Conservation (phyloP, 2,329 filamentous ascomycete species). For the Neonectria ditissima region DNA sequence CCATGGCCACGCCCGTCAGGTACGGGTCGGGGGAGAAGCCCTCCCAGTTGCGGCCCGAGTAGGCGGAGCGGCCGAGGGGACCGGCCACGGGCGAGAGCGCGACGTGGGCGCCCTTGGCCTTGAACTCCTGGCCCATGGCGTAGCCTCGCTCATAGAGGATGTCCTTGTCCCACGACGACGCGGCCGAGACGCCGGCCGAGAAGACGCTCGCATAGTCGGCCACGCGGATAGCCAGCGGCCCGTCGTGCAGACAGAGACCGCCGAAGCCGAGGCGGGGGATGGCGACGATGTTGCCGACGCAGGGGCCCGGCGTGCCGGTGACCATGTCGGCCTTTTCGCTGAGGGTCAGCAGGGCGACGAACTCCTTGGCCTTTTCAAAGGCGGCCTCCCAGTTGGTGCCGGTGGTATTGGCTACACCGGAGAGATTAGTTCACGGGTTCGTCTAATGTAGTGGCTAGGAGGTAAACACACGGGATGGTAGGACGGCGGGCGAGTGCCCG, state of each 20-base stretch:
- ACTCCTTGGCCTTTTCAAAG: constrained; percentile 51
- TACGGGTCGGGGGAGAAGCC: constrained; percentile 74
- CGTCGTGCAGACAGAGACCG: constrained; percentile 56
- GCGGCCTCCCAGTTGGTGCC: constrained; percentile 53
- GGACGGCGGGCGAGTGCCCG: constrained; percentile 52
- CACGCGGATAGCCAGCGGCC: constrained; percentile 47
- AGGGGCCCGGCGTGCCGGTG: constrained; percentile 50
- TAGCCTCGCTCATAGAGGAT: constrained; percentile 73
- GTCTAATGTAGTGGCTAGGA: accelerated
- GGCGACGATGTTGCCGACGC: constrained; percentile 51
- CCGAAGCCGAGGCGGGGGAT: constrained; percentile 56
- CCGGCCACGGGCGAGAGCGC: constrained; percentile 63
- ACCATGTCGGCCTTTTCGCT: constrained; percentile 50
- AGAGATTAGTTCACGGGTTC: constrained; percentile 27
- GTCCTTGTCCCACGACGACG: constrained; percentile 73
- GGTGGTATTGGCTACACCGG: constrained; percentile 49
- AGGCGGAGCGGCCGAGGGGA: constrained; percentile 57
- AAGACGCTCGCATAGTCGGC: constrained; percentile 60
- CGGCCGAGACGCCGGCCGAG: constrained; percentile 71
- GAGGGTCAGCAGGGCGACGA: constrained; percentile 45
- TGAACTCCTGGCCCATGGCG: constrained; percentile 69
- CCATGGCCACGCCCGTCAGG: constrained; percentile 67
- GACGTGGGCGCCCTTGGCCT: constrained; percentile 78
- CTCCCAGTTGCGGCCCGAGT: constrained; percentile 74
- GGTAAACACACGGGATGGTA: constrained; percentile 52